A percentile compares a stretch with the other conserved stretches of the same genome.
Conservation (phyloP, 1,139 yeast genomes). For the Eremothecium sinecaudum region DNA sequence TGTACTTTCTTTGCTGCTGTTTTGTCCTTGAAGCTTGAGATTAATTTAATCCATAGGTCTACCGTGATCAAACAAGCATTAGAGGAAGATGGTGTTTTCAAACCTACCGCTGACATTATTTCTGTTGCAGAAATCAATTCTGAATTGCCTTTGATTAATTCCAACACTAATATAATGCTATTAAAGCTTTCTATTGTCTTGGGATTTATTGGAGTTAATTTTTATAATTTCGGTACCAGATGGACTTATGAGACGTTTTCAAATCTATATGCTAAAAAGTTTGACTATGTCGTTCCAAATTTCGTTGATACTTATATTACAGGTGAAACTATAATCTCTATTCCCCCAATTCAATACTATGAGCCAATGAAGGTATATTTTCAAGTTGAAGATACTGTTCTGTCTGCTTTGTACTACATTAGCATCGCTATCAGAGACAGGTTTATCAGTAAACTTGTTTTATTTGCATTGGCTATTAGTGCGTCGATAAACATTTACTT, state of each 20-base stretch:
- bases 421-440: conserved; percentile 76
- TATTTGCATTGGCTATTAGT: conserved; percentile 66
- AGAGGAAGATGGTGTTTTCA: conserved; percentile 89
- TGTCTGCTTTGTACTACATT: conserved; percentile 45
- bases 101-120: conserved; percentile 61
- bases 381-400: conserved; percentile 55
- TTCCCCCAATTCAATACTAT: conserved; percentile 58
- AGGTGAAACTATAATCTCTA: conserved; percentile 42
- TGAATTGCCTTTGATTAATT: conserved; percentile 22
- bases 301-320: conserved; percentile 17
- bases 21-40: conserved; percentile 81
- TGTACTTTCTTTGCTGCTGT: conserved; percentile 81
- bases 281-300: conserved; percentile 18
- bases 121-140: conserved; percentile 40
- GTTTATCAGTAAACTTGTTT: conserved; percentile 65
- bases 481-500: conserved; percentile 76
- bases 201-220: conserved; percentile 62
- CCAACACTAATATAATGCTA: conserved; percentile 41
- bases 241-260: conserved; percentile 53
- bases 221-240: conserved; percentile 64
- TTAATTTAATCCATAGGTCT: conserved; percentile 78
- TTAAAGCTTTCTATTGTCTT: conserved; percentile 60
- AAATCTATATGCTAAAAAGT: conserved; percentile 28
- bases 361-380: conserved; percentile 58
- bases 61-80: conserved; percentile 71